Percentiles rank a stretch among this genome's conserved stretches.
These are phyloP conservation scores for Millerozyma miso DNA, from an alignment of 805 yeast genomes.

Conservation along the genomic window DNA sequence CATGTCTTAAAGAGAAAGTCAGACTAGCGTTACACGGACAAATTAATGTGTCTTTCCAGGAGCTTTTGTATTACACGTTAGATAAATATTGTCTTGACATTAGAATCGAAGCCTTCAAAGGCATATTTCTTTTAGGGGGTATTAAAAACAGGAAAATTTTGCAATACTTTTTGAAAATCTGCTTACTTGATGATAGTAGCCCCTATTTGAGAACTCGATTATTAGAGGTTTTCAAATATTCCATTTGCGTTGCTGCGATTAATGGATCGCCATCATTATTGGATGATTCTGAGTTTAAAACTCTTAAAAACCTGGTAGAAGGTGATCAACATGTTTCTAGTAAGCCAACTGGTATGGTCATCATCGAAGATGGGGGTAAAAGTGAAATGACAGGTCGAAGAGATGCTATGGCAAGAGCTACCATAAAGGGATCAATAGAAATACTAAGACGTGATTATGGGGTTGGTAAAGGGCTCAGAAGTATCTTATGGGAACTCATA, in stretches of 20 bases:
- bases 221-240: slow-evolving; percentile 41
- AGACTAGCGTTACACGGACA: slow-evolving; percentile 54
- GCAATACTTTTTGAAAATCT: slow-evolving; percentile 54
- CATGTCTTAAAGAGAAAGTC: slow-evolving; percentile 58
- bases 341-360: slow-evolving; percentile 41
- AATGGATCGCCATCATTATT: slow-evolving; percentile 54
- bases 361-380: slow-evolving; percentile 51
- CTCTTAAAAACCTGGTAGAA: slow-evolving; percentile 24
- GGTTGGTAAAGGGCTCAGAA: slow-evolving; percentile 53
- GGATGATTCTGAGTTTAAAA: slow-evolving; percentile 62
- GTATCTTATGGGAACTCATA: slow-evolving; percentile 64
- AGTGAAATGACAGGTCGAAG: slow-evolving; percentile 48
- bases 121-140: slow-evolving; percentile 72
- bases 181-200: slow-evolving; percentile 51
- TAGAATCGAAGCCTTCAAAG: slow-evolving; percentile 64
- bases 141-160: slow-evolving; percentile 59
- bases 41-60: slow-evolving; percentile 48
- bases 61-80: slow-evolving; percentile 51
- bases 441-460: slow-evolving; percentile 57
- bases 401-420: slow-evolving; percentile 61
- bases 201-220: slow-evolving; percentile 48
- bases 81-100: slow-evolving; percentile 46
- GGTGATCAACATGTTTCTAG: slow-evolving; percentile 13
- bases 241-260: slow-evolving; percentile 65
- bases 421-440: slow-evolving; percentile 63